Percentiles rank a stretch among this genome's conserved stretches.
Conservation (phyloP, 2,329 filamentous ascomycete genomes). For the Berkeleyomyces rouxiae region DNA sequence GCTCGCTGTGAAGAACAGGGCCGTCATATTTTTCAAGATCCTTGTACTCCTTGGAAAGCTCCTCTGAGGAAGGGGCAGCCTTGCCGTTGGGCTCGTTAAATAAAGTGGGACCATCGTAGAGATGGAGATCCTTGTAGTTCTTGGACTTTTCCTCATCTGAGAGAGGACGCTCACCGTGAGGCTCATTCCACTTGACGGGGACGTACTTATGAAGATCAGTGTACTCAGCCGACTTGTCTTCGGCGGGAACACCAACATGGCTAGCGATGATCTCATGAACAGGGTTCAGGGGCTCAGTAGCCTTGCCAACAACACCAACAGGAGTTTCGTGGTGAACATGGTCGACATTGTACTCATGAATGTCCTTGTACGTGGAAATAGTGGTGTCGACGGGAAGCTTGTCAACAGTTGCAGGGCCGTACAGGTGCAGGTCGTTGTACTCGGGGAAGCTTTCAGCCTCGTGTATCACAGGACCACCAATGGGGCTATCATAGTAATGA, state of each 20-base stretch:
- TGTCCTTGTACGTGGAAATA: slow-evolving; percentile 22
- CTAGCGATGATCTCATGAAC: slow-evolving; percentile 25
- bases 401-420: slow-evolving; percentile 22
- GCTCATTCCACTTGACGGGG: slow-evolving; percentile 22
- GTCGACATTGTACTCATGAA: slow-evolving; percentile 26
- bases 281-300: slow-evolving; percentile 19
- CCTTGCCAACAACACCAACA: slow-evolving; percentile 2
- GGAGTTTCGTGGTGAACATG: slow-evolving; percentile 6
- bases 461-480: slow-evolving; percentile 20
- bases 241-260: slow-evolving; percentile 9
- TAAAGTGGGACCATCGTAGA: slow-evolving; percentile 22
- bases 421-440: slow-evolving; percentile 28
- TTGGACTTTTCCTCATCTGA: slow-evolving; percentile 23
- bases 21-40: slow-evolving; percentile 22
- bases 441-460: slow-evolving; percentile 19
- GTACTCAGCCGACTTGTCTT: slow-evolving; percentile 5
- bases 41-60: slow-evolving; percentile 23
- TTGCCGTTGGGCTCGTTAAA: slow-evolving; percentile 16
- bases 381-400: slow-evolving; percentile 22
- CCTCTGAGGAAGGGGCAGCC: slow-evolving; percentile 18
- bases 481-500: slow-evolving; percentile 22
- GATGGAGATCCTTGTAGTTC: slow-evolving; percentile 25
- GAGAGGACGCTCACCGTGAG: slow-evolving; percentile 19
- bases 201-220: slow-evolving; percentile 19
- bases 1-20: slow-evolving; percentile 20